Base-by-base conservation (phyloP, 352 stramenopile species). In the Pythium dissimile region DNA sequence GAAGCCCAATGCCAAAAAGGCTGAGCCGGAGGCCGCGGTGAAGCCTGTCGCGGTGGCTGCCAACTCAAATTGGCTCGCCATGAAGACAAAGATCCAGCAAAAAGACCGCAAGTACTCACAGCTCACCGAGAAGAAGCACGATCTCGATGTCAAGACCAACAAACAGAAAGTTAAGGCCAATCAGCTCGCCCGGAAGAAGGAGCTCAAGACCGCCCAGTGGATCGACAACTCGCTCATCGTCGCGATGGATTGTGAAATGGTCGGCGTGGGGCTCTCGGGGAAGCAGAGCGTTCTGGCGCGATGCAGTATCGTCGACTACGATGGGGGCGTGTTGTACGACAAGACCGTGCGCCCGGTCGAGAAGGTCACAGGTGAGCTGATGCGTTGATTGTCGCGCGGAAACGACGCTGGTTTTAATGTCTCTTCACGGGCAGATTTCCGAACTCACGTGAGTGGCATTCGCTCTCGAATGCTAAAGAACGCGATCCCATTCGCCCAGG, bases 241-340 rank as follows among this genome's bases (percentile, higher is more conserved):
- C 20, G 85, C 67, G n/a, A 93, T 95, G 81, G 85, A 95, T 80
- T 95, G 85, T 62, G 85, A 95, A 64, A 95, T 95, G 85, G 85
- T 95, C 8, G 85, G 85, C 30, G 85, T 95, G 3, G 85, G 85
- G 0, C 58, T 87, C 15, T 85, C 76, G 2, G 85, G 85, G 24
- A 88, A 86, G 55, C 84, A 77, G 23, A 93, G 84, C 39, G 85
- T 89, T 31, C 59, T 95, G 20, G 85, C 85, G 21, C 79, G 85
- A n/a, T 95, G 85, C 70, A 93, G 83, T 75, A 89, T 95, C 43
- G 82, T 95, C 30, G 80, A 92, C 66, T 95, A 86, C 52, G 69
- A 95, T 12, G 85, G 85, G 50, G 72, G 77, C 18, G 81, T 95
- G 52, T 53, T 95, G 34, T 95, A 93, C 62, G 85, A 95, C 65